phyloP scores from a whole-genome alignment of 352 stramenopile genomes.

The Globisporangium radiosum region DNA sequence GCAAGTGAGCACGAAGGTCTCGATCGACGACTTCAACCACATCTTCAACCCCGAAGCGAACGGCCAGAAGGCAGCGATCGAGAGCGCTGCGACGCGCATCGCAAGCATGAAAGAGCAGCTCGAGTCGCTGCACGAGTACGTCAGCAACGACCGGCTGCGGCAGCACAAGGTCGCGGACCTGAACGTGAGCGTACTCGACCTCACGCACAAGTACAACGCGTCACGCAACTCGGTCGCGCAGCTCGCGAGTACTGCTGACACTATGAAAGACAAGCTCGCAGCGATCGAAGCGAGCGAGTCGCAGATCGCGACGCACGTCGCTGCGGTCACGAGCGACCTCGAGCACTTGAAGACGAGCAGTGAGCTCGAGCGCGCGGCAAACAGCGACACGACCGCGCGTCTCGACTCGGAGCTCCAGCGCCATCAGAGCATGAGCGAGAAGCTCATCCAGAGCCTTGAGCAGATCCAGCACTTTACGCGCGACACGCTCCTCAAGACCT shows the following conservation, averaged over 20 bases:
- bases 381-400: slow-evolving; percentile 11
- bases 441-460: slow-evolving; percentile 22
- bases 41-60: slow-evolving; percentile 56
- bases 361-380: slow-evolving; percentile 12
- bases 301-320: slow-evolving; percentile 15
- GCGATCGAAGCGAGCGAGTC: slow-evolving; percentile 15
- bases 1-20: slow-evolving; percentile 42
- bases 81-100: slow-evolving; percentile 35
- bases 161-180: slow-evolving; percentile 46
- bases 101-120: slow-evolving; percentile 52
- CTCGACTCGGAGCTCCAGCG: slow-evolving; percentile 20
- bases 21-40: slow-evolving; percentile 54
- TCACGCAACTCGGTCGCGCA: slow-evolving; percentile 34
- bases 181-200: slow-evolving; percentile 37
- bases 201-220: slow-evolving; percentile 42
- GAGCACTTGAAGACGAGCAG: slow-evolving; percentile 15
- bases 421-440: slow-evolving; percentile 21
- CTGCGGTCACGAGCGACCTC: slow-evolving; percentile 15
- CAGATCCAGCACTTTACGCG: slow-evolving; percentile 44
- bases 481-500: slow-evolving; percentile 23
- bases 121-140: slow-evolving; percentile 33
- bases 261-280: slow-evolving; percentile 19
- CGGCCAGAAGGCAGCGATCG: slow-evolving; percentile 38
- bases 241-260: slow-evolving; percentile 26
- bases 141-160: slow-evolving; percentile 33